These are phyloP conservation scores for Aspergillus felis DNA, from an alignment of 2,329 filamentous ascomycete species.

Conservation along the genomic window DNA sequence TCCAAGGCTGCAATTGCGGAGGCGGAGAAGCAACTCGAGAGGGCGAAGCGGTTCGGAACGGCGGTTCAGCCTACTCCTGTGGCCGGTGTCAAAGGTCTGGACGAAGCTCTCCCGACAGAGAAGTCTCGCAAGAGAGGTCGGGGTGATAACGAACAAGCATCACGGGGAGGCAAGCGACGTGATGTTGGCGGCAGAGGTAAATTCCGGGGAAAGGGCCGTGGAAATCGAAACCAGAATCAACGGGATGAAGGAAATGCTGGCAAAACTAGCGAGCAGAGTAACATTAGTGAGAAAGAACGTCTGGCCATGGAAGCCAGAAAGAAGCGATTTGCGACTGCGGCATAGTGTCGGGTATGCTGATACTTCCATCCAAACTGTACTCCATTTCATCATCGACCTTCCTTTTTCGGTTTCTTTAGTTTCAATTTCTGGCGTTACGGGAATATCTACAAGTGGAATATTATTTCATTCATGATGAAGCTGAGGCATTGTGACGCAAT, in stretches of 20 bases:
- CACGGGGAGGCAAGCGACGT: conserved; percentile 41
- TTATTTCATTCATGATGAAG: not conserved
- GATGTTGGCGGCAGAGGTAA: conserved; percentile 33
- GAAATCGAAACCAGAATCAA: conserved; percentile 21
- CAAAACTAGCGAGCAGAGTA: conserved; percentile 13
- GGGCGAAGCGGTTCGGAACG: conserved; percentile 46
- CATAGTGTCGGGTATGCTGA: conserved; percentile 15
- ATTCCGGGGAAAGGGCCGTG: conserved; percentile 21
- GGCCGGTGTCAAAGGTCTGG: conserved; percentile 39
- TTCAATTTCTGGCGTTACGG: conserved; percentile 21
- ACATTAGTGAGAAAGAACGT: conserved; percentile 40
- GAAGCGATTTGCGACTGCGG: conserved; percentile 42
- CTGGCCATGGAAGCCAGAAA: conserved; percentile 45
- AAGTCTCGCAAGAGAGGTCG: conserved; percentile 39
- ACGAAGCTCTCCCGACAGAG: conserved; percentile 44
- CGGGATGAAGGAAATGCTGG: conserved; percentile 13
- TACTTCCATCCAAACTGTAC: conserved; percentile 3
- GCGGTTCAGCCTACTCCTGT: conserved; percentile 17
- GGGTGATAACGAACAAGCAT: conserved; percentile 32
- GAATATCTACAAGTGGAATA: conserved; percentile 4
- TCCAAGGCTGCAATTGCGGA: conserved; percentile 36
- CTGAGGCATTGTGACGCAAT: not conserved
- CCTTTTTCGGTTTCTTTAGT: conserved; percentile 9
- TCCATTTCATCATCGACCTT: conserved; percentile 7
- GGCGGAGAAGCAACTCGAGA: conserved; percentile 42